Base-by-base conservation (phyloP, 306 rosid species). In the Astragalus glycyphyllos region DNA sequence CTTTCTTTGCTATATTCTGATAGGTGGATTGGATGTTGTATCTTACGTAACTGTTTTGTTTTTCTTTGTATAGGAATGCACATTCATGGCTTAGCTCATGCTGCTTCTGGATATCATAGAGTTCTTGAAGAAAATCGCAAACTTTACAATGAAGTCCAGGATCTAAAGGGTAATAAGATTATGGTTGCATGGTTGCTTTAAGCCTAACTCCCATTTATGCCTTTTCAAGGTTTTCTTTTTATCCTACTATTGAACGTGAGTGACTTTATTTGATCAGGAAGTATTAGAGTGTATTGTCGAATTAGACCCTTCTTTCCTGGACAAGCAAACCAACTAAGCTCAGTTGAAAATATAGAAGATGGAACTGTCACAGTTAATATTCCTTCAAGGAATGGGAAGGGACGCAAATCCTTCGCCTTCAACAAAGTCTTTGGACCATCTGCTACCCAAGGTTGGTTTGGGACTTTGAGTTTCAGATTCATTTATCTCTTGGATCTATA, bases 91-190 rank as follows among this genome's bases (percentile, higher is more conserved):
- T 83, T 94, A 76, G 91, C 97, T 83, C 83, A 87, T 63, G 99
- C 99, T 54, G 99, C 99, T 40, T 87, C 96, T 65, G 97, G 97
- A 45, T 94, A 94, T 83, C 99, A 94, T 70, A 87, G 78, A 77
- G 99, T 94, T 79, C 95, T 94, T 4, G 92, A 89, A 73, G 99
- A 94, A 85, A 94, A 91, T 70, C 92, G 97, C 70, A 94, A 83
- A 72, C 82, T 94, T 70, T 94, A 94, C 75, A 94, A 91, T 79
- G 95, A 86, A 84, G 99, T 94, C 37, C 99, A 94, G 75, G 99
- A 94, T 79, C 97, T 94, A 58, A 91, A 91, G 80, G 99, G 99
- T 91, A 89, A 84, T 63, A 63, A 73, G 16, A 76, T 48, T 23
- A 17, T 49, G 55, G 9, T 32, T 79, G 23, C 40, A n/a, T 48